Base-by-base conservation (phyloP, 2,329 filamentous ascomycete species). In the Colletotrichum liriopes region DNA sequence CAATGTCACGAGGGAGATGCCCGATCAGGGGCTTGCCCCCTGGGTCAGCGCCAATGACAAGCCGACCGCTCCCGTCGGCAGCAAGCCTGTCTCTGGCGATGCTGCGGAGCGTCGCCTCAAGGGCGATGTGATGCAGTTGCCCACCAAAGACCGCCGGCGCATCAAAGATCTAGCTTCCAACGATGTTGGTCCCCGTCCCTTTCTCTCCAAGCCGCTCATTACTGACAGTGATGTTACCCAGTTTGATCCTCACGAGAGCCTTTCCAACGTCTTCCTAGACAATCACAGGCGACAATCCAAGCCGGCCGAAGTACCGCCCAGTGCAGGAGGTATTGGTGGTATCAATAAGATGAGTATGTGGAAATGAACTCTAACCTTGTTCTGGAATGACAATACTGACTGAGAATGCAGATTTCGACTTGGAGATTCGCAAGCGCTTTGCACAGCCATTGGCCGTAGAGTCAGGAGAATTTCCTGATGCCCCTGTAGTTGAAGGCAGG, bases 321-420 rank as follows among this genome's bases (percentile, higher is more conserved):
- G 91, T 78, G 92, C 92, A 32, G 92, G 91, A 37, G 93, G 93
- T 26, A 64, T 75, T 35, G 68, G 68, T 20, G 68, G 64, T 29
- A 87, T 96, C 56, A 95, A 94, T 76, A 94, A 91, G 76, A 92
- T 96, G 86, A 97, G 93, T 94, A 86, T 79, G 91, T 83, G 23
- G 49, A 29, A 37, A 43, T 54, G 37, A 23, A 32, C 32, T 52
- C 23, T 5, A 8, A 9, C 41, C 37, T 41, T 26, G 43, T 51
- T 8, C 29, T 49, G 20, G 23, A 37, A 7, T 23, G 18, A n/a
- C 26, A 51, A 12, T 7, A 37, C 52, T 39, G 16, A 69, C 35
- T 64, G 43, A 23, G 8, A 20, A 29, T 37, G 41, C 73, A 92
- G 90, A 92, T 76, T 88, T 90, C 81, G 91, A 93, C 73, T 80